Conservation (phyloP, 768 basidiomycete genomes). For the Leucosporidium yakuticum region DNA sequence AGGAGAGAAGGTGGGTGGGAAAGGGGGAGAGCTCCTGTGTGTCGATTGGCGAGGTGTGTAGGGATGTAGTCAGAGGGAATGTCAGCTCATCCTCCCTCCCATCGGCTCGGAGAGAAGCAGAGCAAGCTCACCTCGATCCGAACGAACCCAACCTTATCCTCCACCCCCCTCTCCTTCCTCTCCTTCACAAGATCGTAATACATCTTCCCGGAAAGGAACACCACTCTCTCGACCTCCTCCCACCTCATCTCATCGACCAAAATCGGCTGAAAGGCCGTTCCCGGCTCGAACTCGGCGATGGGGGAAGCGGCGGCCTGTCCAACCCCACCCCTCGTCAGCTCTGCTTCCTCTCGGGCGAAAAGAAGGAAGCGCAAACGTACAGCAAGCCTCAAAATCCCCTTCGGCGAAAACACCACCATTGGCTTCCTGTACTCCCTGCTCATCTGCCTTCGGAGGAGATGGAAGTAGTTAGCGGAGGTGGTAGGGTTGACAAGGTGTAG, state of each 20-base stretch:
- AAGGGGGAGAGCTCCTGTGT: slow-evolving; percentile 83
- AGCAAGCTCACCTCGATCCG: slow-evolving; percentile 26
- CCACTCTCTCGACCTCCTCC: slow-evolving; percentile 55
- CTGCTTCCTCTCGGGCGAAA: too few species aligned
- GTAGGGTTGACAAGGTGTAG: slow-evolving; percentile 85
- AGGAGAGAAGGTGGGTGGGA: slow-evolving; percentile 59
- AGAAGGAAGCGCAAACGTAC: slow-evolving; percentile 50
- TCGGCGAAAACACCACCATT: slow-evolving; percentile 74
- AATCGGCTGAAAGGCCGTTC: slow-evolving; percentile 53
- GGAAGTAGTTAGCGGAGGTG: slow-evolving; percentile 87
- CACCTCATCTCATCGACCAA: slow-evolving; percentile 59
- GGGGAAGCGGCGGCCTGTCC: slow-evolving; percentile 67
- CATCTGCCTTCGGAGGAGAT: slow-evolving; percentile 80
- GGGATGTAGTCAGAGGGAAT: neutral
- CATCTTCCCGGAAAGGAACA: slow-evolving; percentile 72
- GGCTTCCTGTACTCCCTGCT: slow-evolving; percentile 80
- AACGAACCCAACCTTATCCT: slow-evolving; percentile 41
- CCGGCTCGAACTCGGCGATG: slow-evolving; percentile 57
- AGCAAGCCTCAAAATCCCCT: slow-evolving; percentile 68
- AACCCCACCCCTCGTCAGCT: neutral
- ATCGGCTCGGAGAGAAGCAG: too few species aligned
- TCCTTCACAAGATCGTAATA: slow-evolving; percentile 80
- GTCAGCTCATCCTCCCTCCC: too few species aligned
- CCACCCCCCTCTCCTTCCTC: slow-evolving; percentile 51
- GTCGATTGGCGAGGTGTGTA: slow-evolving; percentile 48